phyloP scores from a whole-genome alignment of 2,329 filamentous ascomycete genomes.

The Claviceps sp. region DNA sequence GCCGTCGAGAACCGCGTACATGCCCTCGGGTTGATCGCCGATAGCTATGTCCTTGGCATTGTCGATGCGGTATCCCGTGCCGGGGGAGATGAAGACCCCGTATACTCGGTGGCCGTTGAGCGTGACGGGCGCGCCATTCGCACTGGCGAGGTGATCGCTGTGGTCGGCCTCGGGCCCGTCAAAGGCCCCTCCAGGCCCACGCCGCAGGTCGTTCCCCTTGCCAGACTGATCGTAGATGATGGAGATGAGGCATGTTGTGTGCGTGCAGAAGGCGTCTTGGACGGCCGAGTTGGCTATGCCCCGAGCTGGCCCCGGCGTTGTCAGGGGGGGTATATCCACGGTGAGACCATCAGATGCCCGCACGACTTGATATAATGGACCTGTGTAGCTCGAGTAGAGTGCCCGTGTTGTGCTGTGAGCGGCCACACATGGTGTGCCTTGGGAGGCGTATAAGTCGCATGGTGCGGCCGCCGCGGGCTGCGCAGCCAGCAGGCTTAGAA shows the following conservation, averaged over 20 bases:
- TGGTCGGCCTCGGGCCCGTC: constrained; percentile 41
- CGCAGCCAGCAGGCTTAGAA: no score
- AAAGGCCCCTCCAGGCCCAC: constrained; percentile 42
- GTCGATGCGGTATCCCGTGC: constrained; percentile 51
- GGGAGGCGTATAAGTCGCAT: constrained; percentile 47
- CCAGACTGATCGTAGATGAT: constrained; percentile 56
- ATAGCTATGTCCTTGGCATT: constrained; percentile 35
- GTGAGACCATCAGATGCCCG: constrained; percentile 33
- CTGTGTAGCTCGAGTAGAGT: constrained; percentile 39
- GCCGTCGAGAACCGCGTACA: constrained; percentile 47
- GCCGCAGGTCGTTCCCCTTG: constrained; percentile 46
- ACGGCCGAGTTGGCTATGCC: constrained; percentile 43
- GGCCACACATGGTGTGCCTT: constrained; percentile 48
- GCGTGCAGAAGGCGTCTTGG: constrained; percentile 47
- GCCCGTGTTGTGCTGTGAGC: constrained; percentile 53
- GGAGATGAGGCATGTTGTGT: constrained; percentile 49
- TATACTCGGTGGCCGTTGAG: constrained; percentile 49
- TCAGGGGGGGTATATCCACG: constrained; percentile 2
- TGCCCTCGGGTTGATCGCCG: constrained; percentile 42
- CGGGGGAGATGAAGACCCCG: constrained; percentile 47
- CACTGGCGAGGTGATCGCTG: constrained; percentile 46
- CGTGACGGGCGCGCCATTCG: constrained; percentile 46
- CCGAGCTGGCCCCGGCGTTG: constrained; percentile 27
- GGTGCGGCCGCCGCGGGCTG: constrained; percentile 18
- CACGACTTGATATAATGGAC: constrained; percentile 45